These are phyloP conservation scores for Peniophora sp. DNA, from an alignment of 1,284 basidiomycete species.

Conservation along the genomic window DNA sequence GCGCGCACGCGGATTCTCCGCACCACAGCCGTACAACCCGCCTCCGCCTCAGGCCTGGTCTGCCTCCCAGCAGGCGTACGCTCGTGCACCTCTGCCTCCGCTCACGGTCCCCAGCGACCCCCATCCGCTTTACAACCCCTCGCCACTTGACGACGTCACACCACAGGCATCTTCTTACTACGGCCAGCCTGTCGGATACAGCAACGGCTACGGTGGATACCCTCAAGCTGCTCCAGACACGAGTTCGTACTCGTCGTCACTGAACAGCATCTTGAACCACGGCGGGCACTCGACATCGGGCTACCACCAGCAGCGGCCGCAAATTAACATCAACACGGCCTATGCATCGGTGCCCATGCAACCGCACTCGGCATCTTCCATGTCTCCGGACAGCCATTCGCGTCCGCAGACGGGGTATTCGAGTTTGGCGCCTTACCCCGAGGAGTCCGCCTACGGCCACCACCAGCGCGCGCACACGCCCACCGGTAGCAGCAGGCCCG, in stretches of 20 bases:
- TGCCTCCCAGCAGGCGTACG: conserved; percentile 53
- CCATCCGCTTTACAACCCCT: conserved; percentile 53
- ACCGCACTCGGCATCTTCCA: conserved; percentile 61
- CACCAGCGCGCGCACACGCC: conserved; percentile 45
- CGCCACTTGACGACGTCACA: conserved; percentile 56
- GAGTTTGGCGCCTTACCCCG: conserved; percentile 63
- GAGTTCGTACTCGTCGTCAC: conserved; percentile 58
- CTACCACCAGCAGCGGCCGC: conserved; percentile 34
- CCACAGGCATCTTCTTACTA: neutral
- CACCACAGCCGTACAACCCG: conserved; percentile 56
- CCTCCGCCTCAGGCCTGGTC: conserved; percentile 41
- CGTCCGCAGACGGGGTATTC: conserved; percentile 78
- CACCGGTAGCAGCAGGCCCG: conserved; percentile 39
- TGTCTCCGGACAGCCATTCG: conserved; percentile 61
- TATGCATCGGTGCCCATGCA: conserved; percentile 49
- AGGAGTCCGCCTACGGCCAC: conserved; percentile 45
- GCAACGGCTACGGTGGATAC: conserved; percentile 24
- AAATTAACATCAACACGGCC: conserved; percentile 53
- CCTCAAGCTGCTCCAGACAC: conserved; percentile 41
- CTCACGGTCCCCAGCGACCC: conserved; percentile 69
- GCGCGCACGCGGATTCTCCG: conserved; percentile 71
- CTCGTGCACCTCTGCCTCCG: conserved; percentile 66
- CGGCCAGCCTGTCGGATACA: neutral
- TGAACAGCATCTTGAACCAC: conserved; percentile 75
- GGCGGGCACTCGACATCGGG: conserved; percentile 38